A percentile compares a stretch with the other conserved stretches of the same genome.
These are phyloP conservation scores for Pseudogymnoascus sp. DNA, from an alignment of 2,329 filamentous ascomycete genomes.

Conservation along the genomic window DNA sequence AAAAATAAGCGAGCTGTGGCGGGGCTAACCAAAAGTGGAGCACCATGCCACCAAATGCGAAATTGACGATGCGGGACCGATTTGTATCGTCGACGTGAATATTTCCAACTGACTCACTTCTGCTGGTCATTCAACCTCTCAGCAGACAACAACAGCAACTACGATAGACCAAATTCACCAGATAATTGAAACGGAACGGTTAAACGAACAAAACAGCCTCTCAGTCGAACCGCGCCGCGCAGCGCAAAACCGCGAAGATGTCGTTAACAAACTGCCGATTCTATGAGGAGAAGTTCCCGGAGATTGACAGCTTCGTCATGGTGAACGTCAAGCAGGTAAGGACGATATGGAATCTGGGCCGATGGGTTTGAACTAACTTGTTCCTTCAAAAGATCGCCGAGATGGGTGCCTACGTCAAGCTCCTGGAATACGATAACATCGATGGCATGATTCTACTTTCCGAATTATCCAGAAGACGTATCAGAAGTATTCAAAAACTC, in stretches of 20 bases:
- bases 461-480: constrained; percentile 95
- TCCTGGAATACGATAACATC: constrained; percentile 99
- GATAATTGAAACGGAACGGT: neutral
- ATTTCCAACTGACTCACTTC: constrained; percentile 7
- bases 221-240: constrained; percentile 5
- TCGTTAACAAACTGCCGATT: constrained; percentile 95
- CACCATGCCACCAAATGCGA: constrained; percentile 8
- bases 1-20: constrained; percentile 7
- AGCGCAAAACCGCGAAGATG: constrained; percentile 54
- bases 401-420: constrained; percentile 99
- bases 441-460: constrained; percentile 99
- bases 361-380: neutral
- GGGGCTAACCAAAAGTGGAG: constrained; percentile 7
- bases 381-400: constrained; percentile 68
- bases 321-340: constrained; percentile 96
- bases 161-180: neutral
- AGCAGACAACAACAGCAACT: neutral
- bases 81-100: constrained; percentile 8
- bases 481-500: constrained; percentile 96
- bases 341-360: constrained; percentile 13
- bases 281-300: constrained; percentile 95
- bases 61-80: constrained; percentile 10
- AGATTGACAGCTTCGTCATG: constrained; percentile 99
- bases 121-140: constrained; percentile 5
- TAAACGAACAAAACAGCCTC: constrained; percentile 6